Evolutionary conservation across 192 early-diverging fungal genomes (phyloP), one percentile per base, ranked within the genome.

Genomic region (Linnemannia schmuckeri): DNA sequence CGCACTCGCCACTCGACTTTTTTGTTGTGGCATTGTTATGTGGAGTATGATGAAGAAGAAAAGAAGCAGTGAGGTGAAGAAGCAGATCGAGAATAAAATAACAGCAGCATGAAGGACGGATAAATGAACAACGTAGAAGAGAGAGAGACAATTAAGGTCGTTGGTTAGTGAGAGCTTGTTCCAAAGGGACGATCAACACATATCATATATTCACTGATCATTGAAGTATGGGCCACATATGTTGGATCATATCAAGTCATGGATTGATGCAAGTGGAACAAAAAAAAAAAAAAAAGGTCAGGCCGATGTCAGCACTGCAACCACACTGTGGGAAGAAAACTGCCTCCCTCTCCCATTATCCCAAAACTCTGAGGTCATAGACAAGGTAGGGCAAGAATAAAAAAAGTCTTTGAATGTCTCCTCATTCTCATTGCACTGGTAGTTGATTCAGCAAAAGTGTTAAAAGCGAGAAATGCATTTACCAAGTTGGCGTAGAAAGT

Each of bases 1-100:
- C 85, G 89, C 97, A 98, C 88, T 97, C 95, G 61, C 97, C 97
- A 49, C 96, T 96, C 17, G 92, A 79, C 94, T 95, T 88, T 74
- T 77, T 27, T 38, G 38, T 24, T 24, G 20, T 55, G 6, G 54
- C 27, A 7, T 27, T 61, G 55, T 61, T 61, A 18, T 61, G 6
- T 30, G 55, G n/a, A 13, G 13, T 33, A 13, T 3, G 30, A 66
- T 17, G 30, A 27, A 61, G 1, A 61, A 30, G 30, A 27, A 22
- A 24, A n/a, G 24, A 30, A n/a, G 0, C n/a, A 3, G n/a, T 24
- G n/a, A 61, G 24, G 52, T 20, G 52, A 18, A 18, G 52, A 27
- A 10, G 55, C 8, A 3, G 30, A 66, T 33, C 30, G 27, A 33
- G 61, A 27, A 66, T 3, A 13, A 4, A 2, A 33, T 27, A 1